A percentile compares a stretch with the other conserved stretches of the same genome.
Evolutionary conservation across 2,329 filamentous ascomycete genomes (phyloP).

Genomic region (Penicillium sp.): DNA sequence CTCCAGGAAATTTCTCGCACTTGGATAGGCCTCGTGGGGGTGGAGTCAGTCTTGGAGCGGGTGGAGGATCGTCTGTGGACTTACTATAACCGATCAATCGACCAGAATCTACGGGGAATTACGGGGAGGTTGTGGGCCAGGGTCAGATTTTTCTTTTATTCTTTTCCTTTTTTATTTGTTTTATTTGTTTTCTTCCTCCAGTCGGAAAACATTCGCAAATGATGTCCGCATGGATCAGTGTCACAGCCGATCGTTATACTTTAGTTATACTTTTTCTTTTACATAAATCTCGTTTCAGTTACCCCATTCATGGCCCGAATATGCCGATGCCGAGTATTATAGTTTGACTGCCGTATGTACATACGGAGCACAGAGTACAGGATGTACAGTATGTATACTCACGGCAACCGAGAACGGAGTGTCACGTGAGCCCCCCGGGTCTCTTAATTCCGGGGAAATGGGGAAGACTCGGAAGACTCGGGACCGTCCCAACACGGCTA

Average conservation of each 20-base stretch:
- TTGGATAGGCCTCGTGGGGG: neutral
- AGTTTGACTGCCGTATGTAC: neutral
- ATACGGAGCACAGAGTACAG: too few relatives aligned
- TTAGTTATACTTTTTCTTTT: too few relatives aligned
- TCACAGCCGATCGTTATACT: neutral
- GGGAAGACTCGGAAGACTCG: too few relatives aligned
- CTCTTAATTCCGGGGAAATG: neutral
- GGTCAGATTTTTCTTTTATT: neutral
- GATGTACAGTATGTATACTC: too few relatives aligned
- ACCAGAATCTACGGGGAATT: neutral
- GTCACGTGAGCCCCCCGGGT: neutral
- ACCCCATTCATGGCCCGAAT: neutral
- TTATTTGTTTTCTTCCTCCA: too few relatives aligned
- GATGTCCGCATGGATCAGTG: neutral
- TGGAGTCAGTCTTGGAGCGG: neutral
- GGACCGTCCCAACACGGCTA: too few relatives aligned
- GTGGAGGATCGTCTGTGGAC: neutral
- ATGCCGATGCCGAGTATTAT: neutral
- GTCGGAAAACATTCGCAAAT: constrained; percentile 1
- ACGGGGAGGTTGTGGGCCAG: neutral
- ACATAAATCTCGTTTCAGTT: neutral
- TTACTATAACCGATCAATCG: neutral
- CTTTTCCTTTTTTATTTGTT: neutral
- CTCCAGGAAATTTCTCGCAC: neutral
- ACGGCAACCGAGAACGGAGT: too few relatives aligned